phyloP scores from a whole-genome alignment of 768 basidiomycete genomes.

The Amanita subjunquillea region DNA sequence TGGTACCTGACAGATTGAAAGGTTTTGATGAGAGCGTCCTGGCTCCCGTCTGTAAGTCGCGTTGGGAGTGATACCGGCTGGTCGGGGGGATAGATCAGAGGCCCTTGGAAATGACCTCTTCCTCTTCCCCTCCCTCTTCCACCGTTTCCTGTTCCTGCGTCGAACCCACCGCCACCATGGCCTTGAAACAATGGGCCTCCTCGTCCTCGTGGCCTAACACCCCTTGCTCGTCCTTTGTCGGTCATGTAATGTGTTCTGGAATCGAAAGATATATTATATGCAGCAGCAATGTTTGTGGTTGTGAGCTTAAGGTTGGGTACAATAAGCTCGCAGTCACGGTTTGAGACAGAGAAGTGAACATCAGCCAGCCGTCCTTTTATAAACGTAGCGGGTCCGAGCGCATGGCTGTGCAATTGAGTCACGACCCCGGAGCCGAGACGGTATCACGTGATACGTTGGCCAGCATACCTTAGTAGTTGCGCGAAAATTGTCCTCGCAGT shows the following conservation, averaged over 20 bases:
- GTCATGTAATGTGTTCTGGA: neutral
- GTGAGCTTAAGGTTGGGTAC: conserved; percentile 3
- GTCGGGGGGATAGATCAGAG: conserved; percentile 14
- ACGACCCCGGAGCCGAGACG: no score
- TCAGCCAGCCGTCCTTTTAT: neutral
- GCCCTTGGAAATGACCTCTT: neutral
- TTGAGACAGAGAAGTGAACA: conserved; percentile 13
- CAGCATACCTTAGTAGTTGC: no score
- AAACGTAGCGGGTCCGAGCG: conserved; percentile 18
- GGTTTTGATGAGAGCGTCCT: conserved; percentile 26
- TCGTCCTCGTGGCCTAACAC: neutral
- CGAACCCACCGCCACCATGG: no score
- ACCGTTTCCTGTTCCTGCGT: no score
- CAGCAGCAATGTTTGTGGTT: neutral
- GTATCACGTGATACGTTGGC: no score
- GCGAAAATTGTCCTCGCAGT: no score
- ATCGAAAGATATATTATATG: neutral
- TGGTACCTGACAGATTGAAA: conserved; percentile 22
- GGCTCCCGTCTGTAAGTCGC: conserved; percentile 13
- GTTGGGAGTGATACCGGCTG: conserved; percentile 33
- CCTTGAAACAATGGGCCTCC: no score
- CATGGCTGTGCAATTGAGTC: no score
- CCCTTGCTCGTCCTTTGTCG: conserved; percentile 7
- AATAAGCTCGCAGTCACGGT: conserved; percentile 4
- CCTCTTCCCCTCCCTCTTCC: conserved; percentile 5